A percentile compares a stretch with the other conserved stretches of the same genome.
phyloP scores from a whole-genome alignment of 83 land plant genomes.

The Larix sibirica region DNA sequence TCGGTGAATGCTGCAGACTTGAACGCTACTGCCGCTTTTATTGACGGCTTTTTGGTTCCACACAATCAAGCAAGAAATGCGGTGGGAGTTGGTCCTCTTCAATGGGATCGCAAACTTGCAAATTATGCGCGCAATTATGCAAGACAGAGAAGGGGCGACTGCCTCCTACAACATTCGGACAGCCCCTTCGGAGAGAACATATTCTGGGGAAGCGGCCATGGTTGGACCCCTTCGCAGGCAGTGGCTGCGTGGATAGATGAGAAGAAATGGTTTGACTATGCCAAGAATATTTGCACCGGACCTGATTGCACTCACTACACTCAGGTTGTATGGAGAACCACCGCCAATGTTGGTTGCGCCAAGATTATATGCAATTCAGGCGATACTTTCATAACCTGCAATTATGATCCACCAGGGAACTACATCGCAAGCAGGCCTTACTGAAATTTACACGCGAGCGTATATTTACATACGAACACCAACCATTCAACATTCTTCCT shows the following conservation, averaged over 20 bases:
- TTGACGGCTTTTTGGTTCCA: too few species aligned
- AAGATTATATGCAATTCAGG: conserved; percentile 20
- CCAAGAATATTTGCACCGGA: conserved; percentile 21
- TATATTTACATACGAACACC: too few species aligned
- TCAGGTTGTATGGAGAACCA: conserved; percentile 32
- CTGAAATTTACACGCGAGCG: neutral
- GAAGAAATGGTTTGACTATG: conserved; percentile 20
- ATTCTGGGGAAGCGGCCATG: conserved; percentile 26
- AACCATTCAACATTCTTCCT: neutral
- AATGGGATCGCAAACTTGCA: too few species aligned
- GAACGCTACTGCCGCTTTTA: too few species aligned
- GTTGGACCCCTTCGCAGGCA: conserved; percentile 22
- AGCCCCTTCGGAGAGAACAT: too few species aligned
- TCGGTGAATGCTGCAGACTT: too few species aligned
- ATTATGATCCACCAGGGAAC: conserved; percentile 30
- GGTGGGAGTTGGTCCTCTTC: too few species aligned
- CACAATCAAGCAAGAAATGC: too few species aligned
- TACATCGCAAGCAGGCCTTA: conserved; percentile 26
- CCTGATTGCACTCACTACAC: conserved; percentile 32
- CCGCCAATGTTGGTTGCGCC: conserved; percentile 24
- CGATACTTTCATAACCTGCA: conserved; percentile 20
- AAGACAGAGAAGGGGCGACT: too few species aligned
- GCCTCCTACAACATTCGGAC: too few species aligned
- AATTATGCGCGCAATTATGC: too few species aligned
- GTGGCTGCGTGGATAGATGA: conserved; percentile 26